Base-by-base conservation (phyloP, 83 land plant genomes). In the Isoetes engelmannii region DNA sequence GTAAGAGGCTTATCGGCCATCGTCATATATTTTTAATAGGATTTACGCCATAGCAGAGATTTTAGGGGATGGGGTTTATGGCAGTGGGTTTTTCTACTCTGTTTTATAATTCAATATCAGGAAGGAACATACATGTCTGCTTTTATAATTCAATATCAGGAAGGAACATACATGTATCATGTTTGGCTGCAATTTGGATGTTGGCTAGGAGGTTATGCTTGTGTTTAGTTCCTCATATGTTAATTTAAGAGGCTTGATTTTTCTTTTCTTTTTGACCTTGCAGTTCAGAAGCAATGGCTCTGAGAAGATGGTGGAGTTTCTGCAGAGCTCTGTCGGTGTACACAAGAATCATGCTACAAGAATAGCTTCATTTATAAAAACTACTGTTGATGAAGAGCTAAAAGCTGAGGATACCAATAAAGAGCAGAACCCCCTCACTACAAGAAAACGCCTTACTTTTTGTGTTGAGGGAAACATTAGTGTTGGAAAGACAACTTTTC, bases 391-490 rank as follows among this genome's bases (percentile, higher is more conserved):
- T 73, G 81, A 88, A 50, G 98, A 94, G 74, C 42, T 84, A 58
- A 79, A 69, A 63, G 85, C 84, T 42, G 83, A 85, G 61, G 57
- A 75, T 9, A 66, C 68, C 69, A 75, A 77, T 5, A 68, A 70
- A 68, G 65, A 43, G n/a, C 75, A 9, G 47, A 9, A 73, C 62
- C 67, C 69, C 19, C 4, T 74, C 9, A 75, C 47, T 48, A 78
- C 71, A 53, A 77, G 74, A 67, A 90, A 90, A 63, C 73, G 93
- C 49, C 73, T 95, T 9, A 95, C 99, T 4, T 86, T 95, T 65
- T 95, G 99, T 82, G 97, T 95, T 42, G 99, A 95, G 69, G 99
- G 99, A 43, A 95, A 95, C 80, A 95, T 95, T 44, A 95, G 99
- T 79, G 99, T 95, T 61, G 99, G 99, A n/a, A 95, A 95, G 64